Evolutionary conservation across 2,329 filamentous ascomycete species (phyloP).

Genomic region (Apiospora marii): DNA sequence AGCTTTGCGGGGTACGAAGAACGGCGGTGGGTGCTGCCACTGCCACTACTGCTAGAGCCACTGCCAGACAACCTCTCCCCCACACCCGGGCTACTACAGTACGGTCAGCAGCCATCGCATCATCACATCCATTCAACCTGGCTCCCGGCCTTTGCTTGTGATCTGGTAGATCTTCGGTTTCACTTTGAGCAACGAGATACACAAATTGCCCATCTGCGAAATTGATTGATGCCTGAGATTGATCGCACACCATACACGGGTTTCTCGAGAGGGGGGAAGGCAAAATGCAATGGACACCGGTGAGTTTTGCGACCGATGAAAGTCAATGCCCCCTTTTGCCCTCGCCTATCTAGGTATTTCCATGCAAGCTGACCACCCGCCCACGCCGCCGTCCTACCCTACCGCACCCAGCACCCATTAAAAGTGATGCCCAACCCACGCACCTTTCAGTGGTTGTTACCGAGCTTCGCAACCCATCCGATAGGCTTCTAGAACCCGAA

Average conservation of each 20-base stretch:
- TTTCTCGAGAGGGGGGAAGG: background rate
- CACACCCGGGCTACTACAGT: background rate
- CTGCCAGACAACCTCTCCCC: too few relatives aligned
- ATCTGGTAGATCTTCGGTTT: background rate
- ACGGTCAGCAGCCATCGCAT: background rate
- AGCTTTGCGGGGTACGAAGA: constrained; percentile 15
- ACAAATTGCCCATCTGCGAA: too few relatives aligned
- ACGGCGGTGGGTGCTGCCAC: background rate
- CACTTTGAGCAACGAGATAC: too few relatives aligned
- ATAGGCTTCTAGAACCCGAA: background rate
- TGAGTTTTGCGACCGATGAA: background rate
- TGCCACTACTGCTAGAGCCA: too few relatives aligned
- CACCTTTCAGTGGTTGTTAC: background rate
- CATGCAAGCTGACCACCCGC: too few relatives aligned
- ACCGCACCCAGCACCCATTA: background rate
- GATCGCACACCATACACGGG: background rate
- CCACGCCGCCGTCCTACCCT: background rate
- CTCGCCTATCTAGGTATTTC: too few relatives aligned
- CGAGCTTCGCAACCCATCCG: background rate
- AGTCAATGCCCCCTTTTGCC: background rate
- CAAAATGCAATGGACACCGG: background rate
- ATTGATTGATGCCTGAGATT: too few relatives aligned
- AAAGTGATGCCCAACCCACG: background rate
- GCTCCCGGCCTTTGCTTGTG: background rate
- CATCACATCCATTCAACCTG: too few relatives aligned